Evolutionary conservation across 495 filamentous ascomycete species (phyloP).

Genomic region (Xylaria palmicola): DNA sequence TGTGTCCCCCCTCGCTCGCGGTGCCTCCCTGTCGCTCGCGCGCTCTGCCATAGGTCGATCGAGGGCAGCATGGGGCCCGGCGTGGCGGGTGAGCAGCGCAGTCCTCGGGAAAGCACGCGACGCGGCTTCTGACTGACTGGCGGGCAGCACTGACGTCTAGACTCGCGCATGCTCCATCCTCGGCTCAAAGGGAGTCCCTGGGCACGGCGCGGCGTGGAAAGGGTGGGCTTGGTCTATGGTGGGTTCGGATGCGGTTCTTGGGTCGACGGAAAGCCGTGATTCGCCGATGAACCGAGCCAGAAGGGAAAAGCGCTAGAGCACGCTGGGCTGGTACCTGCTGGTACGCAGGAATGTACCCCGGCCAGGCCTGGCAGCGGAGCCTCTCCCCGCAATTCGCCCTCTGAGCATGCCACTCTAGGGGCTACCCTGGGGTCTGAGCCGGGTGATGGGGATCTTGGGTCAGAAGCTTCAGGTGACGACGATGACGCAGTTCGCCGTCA

Average conservation of each 20-base stretch:
- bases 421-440: neutral
- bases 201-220: constrained; percentile 1
- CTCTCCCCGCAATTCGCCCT: neutral
- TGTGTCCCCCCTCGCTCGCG: neutral
- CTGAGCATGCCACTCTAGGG: neutral
- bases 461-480: too few relatives aligned
- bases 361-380: neutral
- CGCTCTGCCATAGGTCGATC: neutral
- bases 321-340: too few relatives aligned
- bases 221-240: neutral
- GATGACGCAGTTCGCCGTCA: constrained; percentile 5
- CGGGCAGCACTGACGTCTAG: constrained; percentile 15
- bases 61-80: neutral
- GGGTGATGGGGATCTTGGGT: neutral
- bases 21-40: neutral
- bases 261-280: constrained; percentile 13
- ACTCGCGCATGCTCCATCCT: constrained; percentile 8
- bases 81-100: neutral
- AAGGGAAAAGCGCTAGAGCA: constrained; percentile 1
- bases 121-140: constrained; percentile 13
- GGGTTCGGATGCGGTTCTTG: neutral
- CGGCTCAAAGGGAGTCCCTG: constrained; percentile 19
- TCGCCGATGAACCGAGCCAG: constrained; percentile 13
- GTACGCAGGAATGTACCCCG: too few relatives aligned
- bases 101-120: constrained; percentile 9